Conservation (phyloP, 495 filamentous ascomycete genomes). For the Podospora tetraspora region DNA sequence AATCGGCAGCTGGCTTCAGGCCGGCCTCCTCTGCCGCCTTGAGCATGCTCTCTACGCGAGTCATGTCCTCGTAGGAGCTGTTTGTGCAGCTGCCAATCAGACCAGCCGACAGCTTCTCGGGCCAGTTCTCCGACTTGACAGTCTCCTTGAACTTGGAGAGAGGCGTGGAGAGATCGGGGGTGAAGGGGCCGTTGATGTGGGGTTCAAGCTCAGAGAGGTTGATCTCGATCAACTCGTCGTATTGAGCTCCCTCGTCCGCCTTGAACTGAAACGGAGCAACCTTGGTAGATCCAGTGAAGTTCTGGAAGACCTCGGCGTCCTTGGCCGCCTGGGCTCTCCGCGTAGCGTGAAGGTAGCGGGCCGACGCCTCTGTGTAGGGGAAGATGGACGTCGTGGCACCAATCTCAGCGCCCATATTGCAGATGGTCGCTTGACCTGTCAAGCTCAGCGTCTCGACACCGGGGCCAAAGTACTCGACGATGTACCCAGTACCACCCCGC, state of each 20-base stretch:
- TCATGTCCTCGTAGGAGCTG: conserved; percentile 98
- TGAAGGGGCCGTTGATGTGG: conserved; percentile 96
- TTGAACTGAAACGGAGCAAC: conserved; percentile 46
- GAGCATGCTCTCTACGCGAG: conserved; percentile 82
- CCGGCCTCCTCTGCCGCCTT: conserved; percentile 84
- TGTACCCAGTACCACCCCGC: conserved; percentile 86
- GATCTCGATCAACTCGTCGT: conserved; percentile 89
- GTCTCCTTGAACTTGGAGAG: conserved; percentile 80
- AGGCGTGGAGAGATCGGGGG: conserved; percentile 88
- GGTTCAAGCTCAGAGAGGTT: conserved; percentile 86
- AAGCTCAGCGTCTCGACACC: conserved; percentile 84
- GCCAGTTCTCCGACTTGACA: conserved; percentile 82
- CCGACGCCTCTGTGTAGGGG: conserved; percentile 46
- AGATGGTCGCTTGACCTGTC: conserved; percentile 89
- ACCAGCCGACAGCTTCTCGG: conserved; percentile 80
- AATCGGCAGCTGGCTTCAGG: conserved; percentile 78
- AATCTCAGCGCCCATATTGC: conserved; percentile 86
- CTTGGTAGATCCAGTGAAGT: conserved; percentile 29
- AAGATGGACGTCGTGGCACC: conserved; percentile 96
- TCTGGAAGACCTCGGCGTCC: conserved; percentile 52
- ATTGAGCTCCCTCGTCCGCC: conserved; percentile 75
- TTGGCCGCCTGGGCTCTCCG: conserved; percentile 67
- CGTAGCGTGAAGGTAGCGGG: conserved; percentile 75
- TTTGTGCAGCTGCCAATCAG: conserved; percentile 98
- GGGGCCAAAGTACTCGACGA: conserved; percentile 86